Percentiles rank a stretch among this genome's conserved stretches.
Conservation (phyloP, 176 grass and related monocot species). For the Hordeum marinum region DNA sequence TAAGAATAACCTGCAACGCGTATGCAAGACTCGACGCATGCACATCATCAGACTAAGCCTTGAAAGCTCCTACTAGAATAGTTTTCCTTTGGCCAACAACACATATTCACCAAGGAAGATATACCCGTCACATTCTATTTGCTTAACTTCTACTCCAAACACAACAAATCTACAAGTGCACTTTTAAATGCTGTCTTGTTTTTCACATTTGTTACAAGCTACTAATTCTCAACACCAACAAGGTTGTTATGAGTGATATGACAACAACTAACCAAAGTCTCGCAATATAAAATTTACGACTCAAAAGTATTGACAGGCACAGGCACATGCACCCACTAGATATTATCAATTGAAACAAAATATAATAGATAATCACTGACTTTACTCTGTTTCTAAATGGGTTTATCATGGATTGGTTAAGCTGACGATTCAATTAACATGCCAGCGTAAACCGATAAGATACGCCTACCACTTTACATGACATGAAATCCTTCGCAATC, state of each 20-base stretch:
- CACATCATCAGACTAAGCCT: not conserved
- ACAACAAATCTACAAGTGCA: not conserved
- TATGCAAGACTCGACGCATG: not conserved
- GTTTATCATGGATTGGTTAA: not conserved
- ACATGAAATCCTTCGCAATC: slow-evolving; percentile 10
- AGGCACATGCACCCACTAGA: not conserved
- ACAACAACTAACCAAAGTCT: not conserved
- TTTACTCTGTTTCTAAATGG: not conserved
- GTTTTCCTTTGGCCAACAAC: not conserved
- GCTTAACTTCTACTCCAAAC: not conserved
- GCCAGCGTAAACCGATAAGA: not conserved
- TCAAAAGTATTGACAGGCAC: not conserved
- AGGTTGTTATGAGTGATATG: not conserved
- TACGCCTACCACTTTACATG: not conserved
- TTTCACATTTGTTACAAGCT: not conserved
- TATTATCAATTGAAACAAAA: not conserved
- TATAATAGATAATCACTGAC: not conserved
- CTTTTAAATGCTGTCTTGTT: not conserved
- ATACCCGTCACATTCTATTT: not conserved
- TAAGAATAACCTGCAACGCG: not conserved
- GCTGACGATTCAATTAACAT: not conserved
- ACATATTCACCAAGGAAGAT: not conserved
- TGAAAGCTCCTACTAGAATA: not conserved
- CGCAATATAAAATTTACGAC: not conserved
- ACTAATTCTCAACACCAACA: not conserved